phyloP scores from a whole-genome alignment of 2,329 filamentous ascomycete species.

The Cadophora luteo-olivacea region DNA sequence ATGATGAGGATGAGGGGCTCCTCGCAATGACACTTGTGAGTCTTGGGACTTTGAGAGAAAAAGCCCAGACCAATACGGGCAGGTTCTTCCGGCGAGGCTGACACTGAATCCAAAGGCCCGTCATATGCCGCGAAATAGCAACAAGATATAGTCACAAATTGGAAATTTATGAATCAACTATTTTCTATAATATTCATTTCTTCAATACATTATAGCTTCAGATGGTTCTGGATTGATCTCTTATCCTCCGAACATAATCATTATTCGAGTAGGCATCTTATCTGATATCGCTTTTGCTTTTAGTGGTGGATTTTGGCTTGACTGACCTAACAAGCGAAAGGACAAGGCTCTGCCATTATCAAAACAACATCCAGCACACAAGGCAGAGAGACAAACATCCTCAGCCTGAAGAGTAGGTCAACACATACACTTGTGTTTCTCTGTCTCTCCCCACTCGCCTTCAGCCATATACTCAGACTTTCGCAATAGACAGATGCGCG shows the following conservation, averaged over 20 bases:
- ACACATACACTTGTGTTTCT: background rate
- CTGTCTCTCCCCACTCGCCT: no score
- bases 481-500: slow-evolving; percentile 11
- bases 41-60: background rate
- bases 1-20: background rate
- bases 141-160: background rate
- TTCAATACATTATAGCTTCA: background rate
- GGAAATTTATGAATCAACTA: background rate
- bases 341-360: background rate
- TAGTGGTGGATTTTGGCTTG: no score
- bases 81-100: slow-evolving; percentile 9
- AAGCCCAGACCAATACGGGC: background rate
- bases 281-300: no score
- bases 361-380: background rate
- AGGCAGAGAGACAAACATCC: background rate
- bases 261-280: no score
- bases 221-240: no score
- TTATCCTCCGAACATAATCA: background rate
- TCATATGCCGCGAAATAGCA: background rate
- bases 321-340: no score
- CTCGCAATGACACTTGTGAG: slow-evolving; percentile 16
- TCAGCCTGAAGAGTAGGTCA: slow-evolving; percentile 4
- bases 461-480: background rate
- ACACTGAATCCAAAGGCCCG: background rate
- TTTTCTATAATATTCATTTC: background rate